These are phyloP conservation scores for Ceratobasidium sp. DNA, from an alignment of 1,284 basidiomycete genomes.

Conservation along the genomic window DNA sequence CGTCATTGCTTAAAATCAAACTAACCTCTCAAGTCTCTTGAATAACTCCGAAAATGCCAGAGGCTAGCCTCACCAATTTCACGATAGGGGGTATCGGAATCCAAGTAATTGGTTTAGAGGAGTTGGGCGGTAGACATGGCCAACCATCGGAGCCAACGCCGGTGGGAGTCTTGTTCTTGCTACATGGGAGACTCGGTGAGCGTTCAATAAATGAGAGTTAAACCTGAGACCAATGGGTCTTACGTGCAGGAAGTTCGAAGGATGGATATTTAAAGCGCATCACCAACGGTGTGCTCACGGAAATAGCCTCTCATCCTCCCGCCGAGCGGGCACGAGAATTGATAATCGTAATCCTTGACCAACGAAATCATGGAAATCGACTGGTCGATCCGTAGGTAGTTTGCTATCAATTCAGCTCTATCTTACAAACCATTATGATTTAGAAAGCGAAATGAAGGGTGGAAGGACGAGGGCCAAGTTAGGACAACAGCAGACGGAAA, in stretches of 20 bases:
- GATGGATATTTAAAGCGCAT: conserved; percentile 4
- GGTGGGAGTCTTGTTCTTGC: conserved; percentile 36
- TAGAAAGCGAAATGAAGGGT: conserved; percentile 56
- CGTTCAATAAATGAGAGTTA: conserved; percentile 19
- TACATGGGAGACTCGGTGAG: conserved; percentile 34
- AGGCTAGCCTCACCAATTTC: conserved; percentile 6
- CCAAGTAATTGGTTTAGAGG: conserved; percentile 25
- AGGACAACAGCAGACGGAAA: conserved; percentile 55
- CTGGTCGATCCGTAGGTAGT: conserved; percentile 51
- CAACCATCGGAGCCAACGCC: conserved; percentile 9
- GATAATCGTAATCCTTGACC: conserved; percentile 54
- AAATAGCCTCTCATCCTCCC: neutral
- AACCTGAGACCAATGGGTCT: too few species aligned
- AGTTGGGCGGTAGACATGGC: neutral
- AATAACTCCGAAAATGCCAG: conserved; percentile 11
- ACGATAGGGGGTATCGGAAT: conserved; percentile 36
- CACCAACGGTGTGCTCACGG: conserved; percentile 21
- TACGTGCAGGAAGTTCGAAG: conserved; percentile 9
- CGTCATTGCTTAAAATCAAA: neutral
- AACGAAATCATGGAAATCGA: conserved; percentile 60
- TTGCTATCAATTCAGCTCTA: neutral
- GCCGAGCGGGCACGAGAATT: conserved; percentile 24
- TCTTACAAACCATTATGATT: neutral
- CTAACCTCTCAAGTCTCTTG: neutral
- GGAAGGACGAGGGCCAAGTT: conserved; percentile 52